Evolutionary conservation across 2,329 filamentous ascomycete species (phyloP).

Genomic region (Fusarium sp.): DNA sequence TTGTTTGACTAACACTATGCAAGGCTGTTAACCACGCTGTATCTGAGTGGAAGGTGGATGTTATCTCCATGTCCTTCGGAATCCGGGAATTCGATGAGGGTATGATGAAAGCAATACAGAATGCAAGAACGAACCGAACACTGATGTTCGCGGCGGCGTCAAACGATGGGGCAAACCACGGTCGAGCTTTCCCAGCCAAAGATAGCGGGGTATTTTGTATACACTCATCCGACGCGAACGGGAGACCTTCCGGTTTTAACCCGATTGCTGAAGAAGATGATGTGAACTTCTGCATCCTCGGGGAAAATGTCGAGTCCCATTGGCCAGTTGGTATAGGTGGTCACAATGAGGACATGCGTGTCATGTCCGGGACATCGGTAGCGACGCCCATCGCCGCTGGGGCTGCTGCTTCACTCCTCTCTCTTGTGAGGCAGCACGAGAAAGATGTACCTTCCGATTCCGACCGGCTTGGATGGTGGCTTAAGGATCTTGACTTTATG

Average conservation of each 20-base stretch:
- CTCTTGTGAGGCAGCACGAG: background rate
- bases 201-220: constrained; percentile 12
- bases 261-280: background rate
- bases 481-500: background rate
- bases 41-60: background rate
- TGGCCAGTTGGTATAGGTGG: background rate
- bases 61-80: constrained; percentile 13
- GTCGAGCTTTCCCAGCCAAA: constrained; percentile 14
- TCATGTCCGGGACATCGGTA: background rate
- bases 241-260: constrained; percentile 2
- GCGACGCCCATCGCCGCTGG: background rate
- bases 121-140: background rate
- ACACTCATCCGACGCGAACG: constrained; percentile 14
- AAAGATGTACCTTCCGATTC: background rate
- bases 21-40: background rate
- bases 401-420: background rate
- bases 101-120: background rate
- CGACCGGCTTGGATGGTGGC: background rate
- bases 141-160: constrained; percentile 19
- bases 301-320: constrained; percentile 6
- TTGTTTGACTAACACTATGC: background rate
- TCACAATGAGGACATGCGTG: background rate
- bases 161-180: background rate
- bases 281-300: constrained; percentile 6
- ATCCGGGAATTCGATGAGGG: background rate